Evolutionary conservation across 805 yeast genomes (phyloP), one percentile per base, ranked within the genome.

Genomic region (Pichia sporocuriosa): DNA sequence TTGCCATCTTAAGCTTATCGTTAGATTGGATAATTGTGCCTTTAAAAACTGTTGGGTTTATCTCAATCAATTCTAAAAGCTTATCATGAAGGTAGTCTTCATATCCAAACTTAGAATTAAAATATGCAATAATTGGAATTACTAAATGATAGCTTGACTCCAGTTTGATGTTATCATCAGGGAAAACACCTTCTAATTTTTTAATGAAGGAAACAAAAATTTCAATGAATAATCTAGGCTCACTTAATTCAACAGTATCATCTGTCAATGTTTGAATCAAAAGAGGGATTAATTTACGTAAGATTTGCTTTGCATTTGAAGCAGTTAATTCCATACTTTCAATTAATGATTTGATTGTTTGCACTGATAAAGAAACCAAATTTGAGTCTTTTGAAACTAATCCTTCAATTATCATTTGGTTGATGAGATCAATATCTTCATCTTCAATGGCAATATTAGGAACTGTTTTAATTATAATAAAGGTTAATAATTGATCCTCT

Each of bases 341-440:
- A 31, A 82, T 65, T 32, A 85, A 62, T 0, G 80, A 67, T 50
- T 72, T 80, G 38, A 82, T 65, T 13, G 93, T 80, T 48, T 81
- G 88, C 11, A 79, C 65, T 0, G 75, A 66, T 9, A 75, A 62
- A 0, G 66, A 57, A 30, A 51, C 49, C 8, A 68, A 50, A 8
- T 60, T 55, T 1, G 56, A 44, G n/a, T 61, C 67, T 3, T 62
- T 55, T 5, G 63, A 54, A 0, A 50, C 37, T 8, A 78, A 50
- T 13, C 69, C 66, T 4, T 50, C 53, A 0, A 65, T 45, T 9
- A 79, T 53, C 15, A 55, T 55, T 2, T 53, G 46, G 2, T 65
- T 57, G 26, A 69, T 53, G 9, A 55, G 52, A 2, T 62, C 67
- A 29, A 68, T 55, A 37, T 77, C 75, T 1, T 52, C 50, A 1